Percentiles rank a stretch among this genome's conserved stretches.
phyloP scores from a whole-genome alignment of 495 filamentous ascomycete genomes.

The Talaromyces wortmannii region DNA sequence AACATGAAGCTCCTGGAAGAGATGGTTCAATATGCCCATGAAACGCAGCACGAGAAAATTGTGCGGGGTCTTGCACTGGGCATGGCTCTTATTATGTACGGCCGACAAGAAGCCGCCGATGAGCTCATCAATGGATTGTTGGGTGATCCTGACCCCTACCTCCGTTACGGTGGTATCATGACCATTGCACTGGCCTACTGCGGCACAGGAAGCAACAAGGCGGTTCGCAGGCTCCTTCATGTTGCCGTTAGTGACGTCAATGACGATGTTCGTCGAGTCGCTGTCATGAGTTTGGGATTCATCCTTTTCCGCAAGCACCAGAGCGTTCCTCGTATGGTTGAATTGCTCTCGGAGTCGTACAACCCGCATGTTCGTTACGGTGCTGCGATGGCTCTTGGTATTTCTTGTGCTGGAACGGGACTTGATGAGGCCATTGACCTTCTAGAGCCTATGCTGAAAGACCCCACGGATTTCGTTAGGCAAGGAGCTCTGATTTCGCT shows the following conservation, averaged over 20 bases:
- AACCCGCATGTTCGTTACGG: constrained; percentile 98
- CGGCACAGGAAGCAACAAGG: constrained; percentile 96
- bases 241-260: constrained; percentile 97
- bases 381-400: constrained; percentile 96
- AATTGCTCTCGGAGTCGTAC: constrained; percentile 94
- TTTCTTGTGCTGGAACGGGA: constrained; percentile 95
- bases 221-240: constrained; percentile 93
- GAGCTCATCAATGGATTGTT: constrained; percentile 88
- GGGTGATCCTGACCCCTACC: constrained; percentile 85
- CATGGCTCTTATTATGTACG: constrained; percentile 98
- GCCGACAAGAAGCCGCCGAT: constrained; percentile 89
- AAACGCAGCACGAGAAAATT: constrained; percentile 98
- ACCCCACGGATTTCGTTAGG: constrained; percentile 96
- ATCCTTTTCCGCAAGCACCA: constrained; percentile 97
- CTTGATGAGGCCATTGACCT: constrained; percentile 95
- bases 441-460: constrained; percentile 98
- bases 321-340: constrained; percentile 98
- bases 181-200: constrained; percentile 98
- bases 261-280: constrained; percentile 91
- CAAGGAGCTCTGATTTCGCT: constrained; percentile 94
- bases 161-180: constrained; percentile 97
- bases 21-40: constrained; percentile 96
- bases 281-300: constrained; percentile 98
- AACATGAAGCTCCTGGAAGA: constrained; percentile 85
- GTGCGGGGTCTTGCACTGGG: constrained; percentile 91